Base-by-base conservation (phyloP, 257 asterid genomes). In the Nicotiana noctiflora region DNA sequence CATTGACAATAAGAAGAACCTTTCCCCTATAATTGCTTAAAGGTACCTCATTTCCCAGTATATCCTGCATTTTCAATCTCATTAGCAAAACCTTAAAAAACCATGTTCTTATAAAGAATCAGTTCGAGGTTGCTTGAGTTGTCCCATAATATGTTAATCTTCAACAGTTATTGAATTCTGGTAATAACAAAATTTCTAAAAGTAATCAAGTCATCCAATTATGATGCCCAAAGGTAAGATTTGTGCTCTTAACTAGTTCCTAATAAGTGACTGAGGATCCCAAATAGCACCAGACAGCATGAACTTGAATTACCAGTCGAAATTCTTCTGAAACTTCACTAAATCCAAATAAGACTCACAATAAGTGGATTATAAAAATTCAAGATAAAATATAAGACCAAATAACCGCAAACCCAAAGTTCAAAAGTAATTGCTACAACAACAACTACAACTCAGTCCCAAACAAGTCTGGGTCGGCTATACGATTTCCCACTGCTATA, bases 41-140 rank as follows among this genome's bases (percentile, higher is more conserved):
- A 25, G 27, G 27, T 25, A 25, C 27, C 27, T 25, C 27, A 25
- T 25, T 25, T 25, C 27, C 27, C 27, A 25, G 27, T 25, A 25
- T 25, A 25, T 25, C 27, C 27, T 93, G 96, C 70, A 81, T 31
- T 83, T 32, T 63, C 59, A 27, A 80, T 80, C 82, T 29, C 59
- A 34, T 65, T 51, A 84, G 79, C 14, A 65, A 57, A 27, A 27
- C 29, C 46, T 27, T 44, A 12, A 52, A n/a, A 51, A 6, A 32
- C 3, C 59, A 53, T 46, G 14, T 8, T 7, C 12, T 32, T 65
- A 74, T 21, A 66, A 15, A 2, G 12, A 82, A 59, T 11, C 53
- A 6, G 23, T 2, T 55, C 32, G 56, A 19, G 23, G 57, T 9
- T 55, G 34, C 19, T 31, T 32, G 29, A 77, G 59, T 59, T 21